Conservation (phyloP, 306 rosid genomes). For the Lablab purpureus region DNA sequence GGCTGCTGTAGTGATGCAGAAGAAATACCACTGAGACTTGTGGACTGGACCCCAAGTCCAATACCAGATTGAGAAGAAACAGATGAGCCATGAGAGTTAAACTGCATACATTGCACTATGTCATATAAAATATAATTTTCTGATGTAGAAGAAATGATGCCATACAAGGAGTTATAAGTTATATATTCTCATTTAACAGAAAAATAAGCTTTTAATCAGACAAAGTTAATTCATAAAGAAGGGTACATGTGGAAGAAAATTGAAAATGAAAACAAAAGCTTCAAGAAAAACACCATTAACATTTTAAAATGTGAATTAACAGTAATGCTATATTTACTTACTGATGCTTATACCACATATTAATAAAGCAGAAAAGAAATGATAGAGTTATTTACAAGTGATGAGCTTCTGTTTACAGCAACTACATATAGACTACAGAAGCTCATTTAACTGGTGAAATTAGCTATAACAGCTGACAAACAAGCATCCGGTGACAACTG, state of each 20-base stretch:
- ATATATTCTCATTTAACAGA: constrained; percentile 30
- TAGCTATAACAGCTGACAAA: no score
- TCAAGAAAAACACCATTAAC: not conserved
- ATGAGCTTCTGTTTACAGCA: no score
- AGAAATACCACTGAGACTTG: constrained; percentile 69
- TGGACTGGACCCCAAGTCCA: constrained; percentile 82
- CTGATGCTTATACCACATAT: not conserved
- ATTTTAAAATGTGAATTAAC: not conserved
- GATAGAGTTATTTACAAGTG: no score
- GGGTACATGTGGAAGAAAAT: constrained; percentile 14
- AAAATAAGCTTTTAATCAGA: constrained; percentile 10
- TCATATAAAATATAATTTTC: constrained; percentile 43
- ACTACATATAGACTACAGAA: no score
- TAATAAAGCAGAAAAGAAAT: no score
- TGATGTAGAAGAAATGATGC: not conserved
- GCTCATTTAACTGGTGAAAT: no score
- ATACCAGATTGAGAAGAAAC: constrained; percentile 79
- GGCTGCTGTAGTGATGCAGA: constrained; percentile 77
- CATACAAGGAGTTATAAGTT: constrained; percentile 1
- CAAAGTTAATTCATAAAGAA: constrained; percentile 2
- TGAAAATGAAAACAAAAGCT: not conserved
- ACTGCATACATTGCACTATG: constrained; percentile 62
- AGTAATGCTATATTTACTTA: not conserved
- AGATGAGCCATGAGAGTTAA: constrained; percentile 75
- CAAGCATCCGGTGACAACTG: no score